Conservation (phyloP, 106 monocot genomes). For the Apostasia ramifera region DNA sequence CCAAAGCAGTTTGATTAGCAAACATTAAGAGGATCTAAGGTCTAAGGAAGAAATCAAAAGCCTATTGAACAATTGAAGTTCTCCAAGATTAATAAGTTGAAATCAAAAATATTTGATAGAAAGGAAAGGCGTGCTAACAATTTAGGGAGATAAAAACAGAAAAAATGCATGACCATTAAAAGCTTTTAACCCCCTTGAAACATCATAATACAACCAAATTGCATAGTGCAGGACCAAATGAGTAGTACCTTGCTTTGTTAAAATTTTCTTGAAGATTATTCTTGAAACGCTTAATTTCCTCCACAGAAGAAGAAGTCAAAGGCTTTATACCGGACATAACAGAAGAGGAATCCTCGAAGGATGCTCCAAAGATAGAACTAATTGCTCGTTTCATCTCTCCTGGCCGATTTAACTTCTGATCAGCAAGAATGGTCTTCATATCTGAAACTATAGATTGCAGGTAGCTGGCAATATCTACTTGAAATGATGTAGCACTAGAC, state of each 20-base stretch:
- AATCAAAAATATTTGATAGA: too few relatives aligned
- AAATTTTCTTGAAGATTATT: conserved; percentile 23
- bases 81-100: too few relatives aligned
- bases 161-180: too few relatives aligned
- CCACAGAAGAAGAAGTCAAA: conserved; percentile 24
- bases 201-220: background rate
- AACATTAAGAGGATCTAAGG: background rate
- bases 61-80: too few relatives aligned
- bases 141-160: too few relatives aligned
- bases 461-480: conserved; percentile 22
- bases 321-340: conserved; percentile 10
- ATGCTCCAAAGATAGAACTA: conserved; percentile 22
- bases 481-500: conserved; percentile 10
- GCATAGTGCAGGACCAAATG: background rate
- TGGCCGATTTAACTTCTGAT: conserved; percentile 23
- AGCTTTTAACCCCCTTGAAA: background rate
- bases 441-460: conserved; percentile 40
- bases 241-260: conserved; percentile 45
- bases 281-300: conserved; percentile 44
- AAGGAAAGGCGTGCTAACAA: too few relatives aligned
- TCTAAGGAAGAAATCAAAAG: background rate
- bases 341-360: conserved; percentile 22
- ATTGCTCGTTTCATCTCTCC: conserved; percentile 33
- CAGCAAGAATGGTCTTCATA: conserved; percentile 19
- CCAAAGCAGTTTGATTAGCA: background rate